Evolutionary conservation across 116 monocot genomes (phyloP).

Genomic region (Phalaenopsis hybrid): DNA sequence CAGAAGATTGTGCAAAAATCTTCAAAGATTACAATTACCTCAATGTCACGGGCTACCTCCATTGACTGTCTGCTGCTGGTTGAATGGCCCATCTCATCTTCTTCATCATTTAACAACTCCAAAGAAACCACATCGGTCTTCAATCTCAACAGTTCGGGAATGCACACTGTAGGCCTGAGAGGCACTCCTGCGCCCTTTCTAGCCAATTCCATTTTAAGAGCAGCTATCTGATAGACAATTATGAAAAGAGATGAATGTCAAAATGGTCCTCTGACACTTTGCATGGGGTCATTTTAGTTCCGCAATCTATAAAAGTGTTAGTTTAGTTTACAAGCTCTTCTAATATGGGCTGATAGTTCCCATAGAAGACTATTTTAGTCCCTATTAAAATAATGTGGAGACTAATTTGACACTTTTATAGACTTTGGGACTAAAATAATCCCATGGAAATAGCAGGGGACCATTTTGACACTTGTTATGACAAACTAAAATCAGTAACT

Average conservation of each 20-base stretch:
- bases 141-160: constrained; percentile 21
- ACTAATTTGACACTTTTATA: too few species aligned
- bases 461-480: too few species aligned
- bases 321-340: too few species aligned
- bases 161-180: constrained; percentile 19
- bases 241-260: neutral
- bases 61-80: constrained; percentile 39
- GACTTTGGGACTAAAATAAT: too few species aligned
- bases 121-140: constrained; percentile 25
- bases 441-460: too few species aligned
- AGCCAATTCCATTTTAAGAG: constrained; percentile 63
- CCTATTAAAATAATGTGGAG: too few species aligned
- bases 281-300: too few species aligned
- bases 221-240: constrained; percentile 45
- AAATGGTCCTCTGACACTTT: too few species aligned
- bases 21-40: constrained; percentile 27
- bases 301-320: too few species aligned
- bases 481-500: neutral
- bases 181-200: constrained; percentile 55
- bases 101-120: constrained; percentile 29
- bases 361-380: too few species aligned
- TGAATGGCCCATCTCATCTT: constrained; percentile 13
- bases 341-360: too few species aligned
- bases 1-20: neutral
- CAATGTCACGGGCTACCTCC: constrained; percentile 64